Conservation (phyloP, 176 grass and related monocot species). For the Cymbopogon citratus region DNA sequence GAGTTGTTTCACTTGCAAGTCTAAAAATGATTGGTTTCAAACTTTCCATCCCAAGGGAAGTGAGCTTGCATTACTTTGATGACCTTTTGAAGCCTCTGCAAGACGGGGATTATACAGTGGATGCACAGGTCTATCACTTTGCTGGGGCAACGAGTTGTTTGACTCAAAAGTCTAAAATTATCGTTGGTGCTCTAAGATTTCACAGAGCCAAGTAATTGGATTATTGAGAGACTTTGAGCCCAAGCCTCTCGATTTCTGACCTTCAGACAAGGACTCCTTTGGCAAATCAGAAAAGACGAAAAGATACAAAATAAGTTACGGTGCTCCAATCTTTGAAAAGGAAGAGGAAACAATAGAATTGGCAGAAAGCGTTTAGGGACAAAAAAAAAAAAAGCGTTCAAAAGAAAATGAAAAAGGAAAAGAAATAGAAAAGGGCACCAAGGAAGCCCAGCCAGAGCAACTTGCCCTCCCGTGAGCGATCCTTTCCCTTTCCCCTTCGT, state of each 20-base stretch:
- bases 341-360: background rate
- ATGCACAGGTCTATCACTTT: background rate
- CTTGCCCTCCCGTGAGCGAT: too few species aligned
- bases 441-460: too few species aligned
- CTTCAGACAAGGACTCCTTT: too few species aligned
- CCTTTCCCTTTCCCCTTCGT: too few species aligned
- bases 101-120: background rate
- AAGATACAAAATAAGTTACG: too few species aligned
- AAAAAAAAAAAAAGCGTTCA: background rate
- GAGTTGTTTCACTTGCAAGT: too few species aligned
- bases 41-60: background rate
- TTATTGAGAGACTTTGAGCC: background rate
- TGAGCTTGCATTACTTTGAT: background rate
- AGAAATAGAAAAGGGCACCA: too few species aligned
- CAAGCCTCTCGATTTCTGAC: too few species aligned
- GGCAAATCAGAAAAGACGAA: too few species aligned
- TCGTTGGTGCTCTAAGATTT: background rate
- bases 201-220: background rate
- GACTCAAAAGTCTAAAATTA: background rate
- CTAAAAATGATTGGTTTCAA: background rate
- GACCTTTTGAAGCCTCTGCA: background rate
- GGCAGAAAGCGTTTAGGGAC: background rate
- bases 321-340: too few species aligned
- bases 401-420: background rate
- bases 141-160: background rate